Base-by-base conservation (phyloP, 2,329 filamentous ascomycete genomes). In the Albophoma yamanashiensis region DNA sequence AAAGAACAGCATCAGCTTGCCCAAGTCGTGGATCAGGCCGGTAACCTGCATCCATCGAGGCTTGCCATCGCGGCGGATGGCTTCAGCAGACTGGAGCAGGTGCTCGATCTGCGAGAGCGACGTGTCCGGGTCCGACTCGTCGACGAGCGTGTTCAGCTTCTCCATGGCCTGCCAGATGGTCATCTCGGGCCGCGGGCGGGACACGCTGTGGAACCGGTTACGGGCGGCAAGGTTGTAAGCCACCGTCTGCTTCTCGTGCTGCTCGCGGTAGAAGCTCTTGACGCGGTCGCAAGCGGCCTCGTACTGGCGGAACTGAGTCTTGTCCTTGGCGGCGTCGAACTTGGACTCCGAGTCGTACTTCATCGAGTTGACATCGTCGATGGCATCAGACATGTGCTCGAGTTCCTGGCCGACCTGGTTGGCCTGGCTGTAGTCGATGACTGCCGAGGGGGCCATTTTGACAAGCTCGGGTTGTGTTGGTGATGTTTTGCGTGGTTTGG, bases 91-190 rank as follows among this genome's bases (percentile, higher is more conserved):
- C 73, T 96, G 92, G 20, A 96, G 83, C 38, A 96, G 82, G 74
- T 96, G 92, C 75, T 95, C 89, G 71, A 96, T 95, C 78, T 96
- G 92, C 36, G 86, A 88, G 63, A 96, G 86, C 56, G 84, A 85
- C 55, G 92, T 96, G 76, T 96, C 91, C 1, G 92, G 92, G 77
- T 96, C 92, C 25, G 88, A 92, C 75, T 95, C 89, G 76, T 96
- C 92, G 73, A 96, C 89, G 58, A 96, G 82, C 0, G 89, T 91
- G 81, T 96, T 91, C 69, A 96, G 87, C 75, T 91, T 92, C 82
- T 95, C 90, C 76, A 96, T 94, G 25, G 92, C 92, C 73, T 95
- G 81, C 92, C 91, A 96, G 72, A 96, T 82, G 63, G 87, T 88
- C 89, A 96, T 91, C 73, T 89, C 82, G 20, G 88, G 85, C 59